Conservation (phyloP, 148 eudicot genomes). For the Persicaria maculosa region DNA sequence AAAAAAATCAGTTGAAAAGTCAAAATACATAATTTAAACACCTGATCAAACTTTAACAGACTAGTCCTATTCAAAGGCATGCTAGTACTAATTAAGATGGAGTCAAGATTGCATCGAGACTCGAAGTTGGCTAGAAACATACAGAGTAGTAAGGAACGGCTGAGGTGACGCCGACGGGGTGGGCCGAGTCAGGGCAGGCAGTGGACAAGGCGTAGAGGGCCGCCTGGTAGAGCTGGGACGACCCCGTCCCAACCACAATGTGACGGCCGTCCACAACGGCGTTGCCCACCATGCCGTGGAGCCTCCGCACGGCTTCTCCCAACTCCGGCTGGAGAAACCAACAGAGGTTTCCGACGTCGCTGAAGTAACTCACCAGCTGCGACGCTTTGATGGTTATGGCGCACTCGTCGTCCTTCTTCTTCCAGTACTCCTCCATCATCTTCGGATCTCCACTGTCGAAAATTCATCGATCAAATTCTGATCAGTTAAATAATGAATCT, state of each 20-base stretch:
- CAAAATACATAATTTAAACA: no score
- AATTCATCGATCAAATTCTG: neutral
- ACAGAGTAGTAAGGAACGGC: slow-evolving; percentile 41
- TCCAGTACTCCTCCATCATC: slow-evolving; percentile 50
- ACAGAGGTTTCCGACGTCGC: slow-evolving; percentile 22
- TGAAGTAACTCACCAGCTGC: slow-evolving; percentile 58
- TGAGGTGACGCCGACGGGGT: slow-evolving; percentile 30
- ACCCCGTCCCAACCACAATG: slow-evolving; percentile 63
- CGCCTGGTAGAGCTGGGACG: slow-evolving; percentile 61
- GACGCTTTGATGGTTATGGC: slow-evolving; percentile 34
- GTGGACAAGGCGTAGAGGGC: slow-evolving; percentile 63
- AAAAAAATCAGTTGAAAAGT: no score
- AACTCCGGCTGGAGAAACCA: slow-evolving; percentile 55
- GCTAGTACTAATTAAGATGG: no score
- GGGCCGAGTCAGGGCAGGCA: neutral
- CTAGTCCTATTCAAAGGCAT: no score
- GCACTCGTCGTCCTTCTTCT: slow-evolving; percentile 29
- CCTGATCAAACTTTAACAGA: no score
- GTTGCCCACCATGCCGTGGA: slow-evolving; percentile 47
- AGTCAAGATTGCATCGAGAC: no score
- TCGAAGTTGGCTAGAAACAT: neutral
- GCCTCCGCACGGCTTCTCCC: slow-evolving; percentile 32
- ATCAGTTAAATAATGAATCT: neutral
- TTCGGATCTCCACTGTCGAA: slow-evolving; percentile 71
- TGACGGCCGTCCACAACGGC: slow-evolving; percentile 44